Evolutionary conservation across 2,329 filamentous ascomycete species (phyloP).

Genomic region (Fusarium incarnatum): DNA sequence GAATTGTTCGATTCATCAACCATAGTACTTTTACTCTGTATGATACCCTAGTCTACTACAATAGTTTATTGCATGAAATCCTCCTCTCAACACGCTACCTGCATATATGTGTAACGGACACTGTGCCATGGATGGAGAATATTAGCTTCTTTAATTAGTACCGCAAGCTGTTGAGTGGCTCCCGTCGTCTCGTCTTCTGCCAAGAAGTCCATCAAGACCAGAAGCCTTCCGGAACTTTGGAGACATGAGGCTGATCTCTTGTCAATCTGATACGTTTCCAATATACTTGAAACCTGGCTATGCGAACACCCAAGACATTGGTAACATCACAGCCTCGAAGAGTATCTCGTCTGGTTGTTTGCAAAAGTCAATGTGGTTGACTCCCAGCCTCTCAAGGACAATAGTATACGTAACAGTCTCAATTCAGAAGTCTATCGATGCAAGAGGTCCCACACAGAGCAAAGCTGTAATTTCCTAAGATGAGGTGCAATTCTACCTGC

Average conservation of each 20-base stretch:
- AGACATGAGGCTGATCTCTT: conserved; percentile 13
- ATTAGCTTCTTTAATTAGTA: conserved; percentile 28
- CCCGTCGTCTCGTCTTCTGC: conserved; percentile 12
- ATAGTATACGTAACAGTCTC: conserved; percentile 22
- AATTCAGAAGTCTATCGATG: conserved; percentile 27
- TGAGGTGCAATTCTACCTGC: conserved; percentile 44
- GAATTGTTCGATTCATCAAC: background rate
- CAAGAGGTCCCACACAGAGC: conserved; percentile 38
- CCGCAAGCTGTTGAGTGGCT: conserved; percentile 13
- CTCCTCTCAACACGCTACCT: conserved; percentile 2
- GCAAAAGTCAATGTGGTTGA: conserved; percentile 6
- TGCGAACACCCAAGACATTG: background rate
- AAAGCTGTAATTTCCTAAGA: conserved; percentile 47
- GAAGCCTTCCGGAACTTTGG: background rate
- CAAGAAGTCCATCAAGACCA: conserved; percentile 4
- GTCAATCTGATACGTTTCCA: conserved; percentile 20
- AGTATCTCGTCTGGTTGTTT: background rate
- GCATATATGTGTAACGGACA: conserved; percentile 26
- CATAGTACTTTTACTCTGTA: background rate
- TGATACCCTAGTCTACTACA: background rate
- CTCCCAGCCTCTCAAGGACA: conserved; percentile 1
- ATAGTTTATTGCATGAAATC: conserved; percentile 20
- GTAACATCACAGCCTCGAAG: background rate
- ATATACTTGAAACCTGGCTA: conserved; percentile 20
- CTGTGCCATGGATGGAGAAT: conserved; percentile 34